phyloP scores from a whole-genome alignment of 371 early-diverging fungal genomes.

The Mucor saturninus region DNA sequence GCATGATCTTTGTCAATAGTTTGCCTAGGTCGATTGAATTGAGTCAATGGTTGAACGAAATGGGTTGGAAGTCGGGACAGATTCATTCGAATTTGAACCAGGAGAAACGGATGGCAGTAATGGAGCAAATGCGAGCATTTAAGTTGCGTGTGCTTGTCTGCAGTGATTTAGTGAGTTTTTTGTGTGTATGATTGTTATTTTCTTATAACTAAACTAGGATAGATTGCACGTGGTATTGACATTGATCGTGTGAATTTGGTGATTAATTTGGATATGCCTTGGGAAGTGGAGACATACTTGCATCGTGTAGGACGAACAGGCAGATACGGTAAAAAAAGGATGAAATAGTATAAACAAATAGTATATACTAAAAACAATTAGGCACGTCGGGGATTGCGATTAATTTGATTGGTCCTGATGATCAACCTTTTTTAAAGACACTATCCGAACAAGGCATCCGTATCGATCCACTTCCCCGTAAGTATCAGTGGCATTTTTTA shows the following conservation, averaged over 20 bases:
- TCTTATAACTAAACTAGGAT: neutral
- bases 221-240: slow-evolving; percentile 97
- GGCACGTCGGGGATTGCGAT: slow-evolving; percentile 57
- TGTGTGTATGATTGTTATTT: neutral
- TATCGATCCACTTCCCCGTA: slow-evolving; percentile 41
- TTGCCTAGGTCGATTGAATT: slow-evolving; percentile 58
- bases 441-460: slow-evolving; percentile 28
- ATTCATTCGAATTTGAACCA: slow-evolving; percentile 61
- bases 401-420: slow-evolving; percentile 41
- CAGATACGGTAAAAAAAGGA: slow-evolving; percentile 80
- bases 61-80: slow-evolving; percentile 63
- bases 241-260: slow-evolving; percentile 97
- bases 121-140: slow-evolving; percentile 70
- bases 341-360: neutral
- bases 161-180: slow-evolving; percentile 68
- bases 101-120: slow-evolving; percentile 63
- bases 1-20: slow-evolving; percentile 69
- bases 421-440: slow-evolving; percentile 29
- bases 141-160: slow-evolving; percentile 75
- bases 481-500: neutral
- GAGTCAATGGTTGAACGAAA: slow-evolving; percentile 55
- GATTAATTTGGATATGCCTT: slow-evolving; percentile 96
- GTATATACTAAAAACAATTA: slow-evolving; percentile 12
- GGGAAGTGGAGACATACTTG: slow-evolving; percentile 92
- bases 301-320: slow-evolving; percentile 99